Conservation (phyloP, 176 grass and related monocot species). For the Cenchrus americanus region DNA sequence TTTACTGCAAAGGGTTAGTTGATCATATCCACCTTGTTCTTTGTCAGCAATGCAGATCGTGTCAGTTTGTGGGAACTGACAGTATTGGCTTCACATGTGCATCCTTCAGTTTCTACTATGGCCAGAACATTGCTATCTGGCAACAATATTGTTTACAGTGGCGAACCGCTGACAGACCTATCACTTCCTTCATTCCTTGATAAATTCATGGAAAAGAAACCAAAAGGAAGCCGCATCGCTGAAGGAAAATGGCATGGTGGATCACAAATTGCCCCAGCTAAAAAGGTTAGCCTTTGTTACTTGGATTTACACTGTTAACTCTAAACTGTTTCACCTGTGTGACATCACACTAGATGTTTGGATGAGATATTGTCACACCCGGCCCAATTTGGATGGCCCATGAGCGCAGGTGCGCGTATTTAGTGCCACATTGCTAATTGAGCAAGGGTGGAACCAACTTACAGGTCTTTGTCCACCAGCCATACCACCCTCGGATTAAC, state of each 20-base stretch:
- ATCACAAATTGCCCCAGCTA: slow-evolving; percentile 82
- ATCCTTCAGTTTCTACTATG: slow-evolving; percentile 97
- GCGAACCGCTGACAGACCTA: slow-evolving; percentile 82
- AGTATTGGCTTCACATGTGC: slow-evolving; percentile 75
- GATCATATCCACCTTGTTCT: slow-evolving; percentile 30
- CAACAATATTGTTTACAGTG: slow-evolving; percentile 88
- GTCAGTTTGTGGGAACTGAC: slow-evolving; percentile 88
- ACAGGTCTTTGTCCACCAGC: no score
- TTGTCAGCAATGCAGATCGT: slow-evolving; percentile 77
- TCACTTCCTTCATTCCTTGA: slow-evolving; percentile 86
- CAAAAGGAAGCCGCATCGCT: slow-evolving; percentile 67
- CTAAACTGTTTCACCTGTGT: not conserved
- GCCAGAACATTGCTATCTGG: slow-evolving; percentile 81
- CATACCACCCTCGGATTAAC: no score
- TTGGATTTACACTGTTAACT: slow-evolving; percentile 25
- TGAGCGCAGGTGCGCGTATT: no score
- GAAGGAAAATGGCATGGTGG: slow-evolving; percentile 98
- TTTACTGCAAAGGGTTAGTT: slow-evolving; percentile 20
- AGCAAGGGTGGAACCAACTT: no score
- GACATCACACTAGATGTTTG: not conserved
- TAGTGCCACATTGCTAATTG: no score
- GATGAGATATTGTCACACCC: not conserved
- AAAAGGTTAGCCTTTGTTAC: slow-evolving; percentile 61
- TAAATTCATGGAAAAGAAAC: slow-evolving; percentile 99
- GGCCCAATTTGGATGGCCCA: no score